Base-by-base conservation (phyloP, 176 grass and related monocot species). In the Hyparrhenia diplandra region DNA sequence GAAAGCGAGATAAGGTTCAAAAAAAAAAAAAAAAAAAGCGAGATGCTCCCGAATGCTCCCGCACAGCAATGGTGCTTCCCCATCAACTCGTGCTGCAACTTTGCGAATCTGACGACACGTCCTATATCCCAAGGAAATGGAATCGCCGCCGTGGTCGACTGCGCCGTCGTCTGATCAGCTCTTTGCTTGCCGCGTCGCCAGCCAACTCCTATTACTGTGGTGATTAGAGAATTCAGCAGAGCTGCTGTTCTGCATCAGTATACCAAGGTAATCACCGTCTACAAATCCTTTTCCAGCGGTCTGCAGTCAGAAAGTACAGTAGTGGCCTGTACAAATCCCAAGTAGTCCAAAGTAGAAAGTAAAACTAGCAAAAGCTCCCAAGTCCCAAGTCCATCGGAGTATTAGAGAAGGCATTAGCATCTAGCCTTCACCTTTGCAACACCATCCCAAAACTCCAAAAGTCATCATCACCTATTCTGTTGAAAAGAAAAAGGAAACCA, bases 361-460 rank as follows among this genome's bases (percentile, higher is more conserved):
- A 65, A 46, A 35, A 59, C 7, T 60, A 70, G 13, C 64, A 34
- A 47, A 65, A 61, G 64, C 64, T 34, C 18, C 58, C n/a, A 5
- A 3, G 55, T 61, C 39, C 58, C 29, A 9, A 4, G 41, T 41
- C 70, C n/a, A 51, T 51, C 29, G n/a, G n/a, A n/a, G n/a, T 45
- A 45, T 27, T 73, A 17, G 25, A 83, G 57, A 66, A 78, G 34
- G 11, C 21, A 2, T 14, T 20, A 47, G 42, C 13, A 12, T 11
- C 21, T 7, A 10, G 39, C 21, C 20, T 58, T 86, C 28, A 28
- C 9, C 62, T 81, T 36, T 54, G 34, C 65, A 1, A 29, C 31
- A 43, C 25, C 55, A 71, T 45, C 31, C 55, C 59, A 58, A 36
- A 73, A 78, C 71, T 75, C 71, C 59, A 58, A 29, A 73, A 78